These are phyloP conservation scores for Colletotrichum chrysophilum DNA, from an alignment of 2,329 filamentous ascomycete species.

Conservation along the genomic window DNA sequence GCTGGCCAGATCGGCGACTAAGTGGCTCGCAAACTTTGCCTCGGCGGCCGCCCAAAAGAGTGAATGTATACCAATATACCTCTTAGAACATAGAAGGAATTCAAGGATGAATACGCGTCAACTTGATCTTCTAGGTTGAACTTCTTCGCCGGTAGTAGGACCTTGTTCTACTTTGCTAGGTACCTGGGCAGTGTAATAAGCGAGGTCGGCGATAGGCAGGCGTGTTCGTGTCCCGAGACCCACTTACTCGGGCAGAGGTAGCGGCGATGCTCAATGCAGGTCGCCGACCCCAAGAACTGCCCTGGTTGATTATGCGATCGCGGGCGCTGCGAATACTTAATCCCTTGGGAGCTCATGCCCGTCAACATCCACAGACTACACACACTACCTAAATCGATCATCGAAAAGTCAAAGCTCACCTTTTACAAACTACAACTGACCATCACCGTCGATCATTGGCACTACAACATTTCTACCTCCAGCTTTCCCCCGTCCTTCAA, in stretches of 20 bases:
- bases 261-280: constrained; percentile 17
- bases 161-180: not conserved
- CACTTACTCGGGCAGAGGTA: not conserved
- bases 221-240: not conserved
- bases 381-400: not conserved
- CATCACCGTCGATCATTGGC: not conserved
- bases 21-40: not conserved
- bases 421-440: not conserved
- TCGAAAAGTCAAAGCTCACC: not conserved
- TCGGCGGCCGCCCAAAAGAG: not conserved
- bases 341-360: not conserved
- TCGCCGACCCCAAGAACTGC: constrained; percentile 6
- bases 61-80: not conserved
- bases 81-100: not conserved
- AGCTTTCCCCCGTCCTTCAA: constrained; percentile 4
- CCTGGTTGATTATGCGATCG: not conserved
- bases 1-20: not conserved
- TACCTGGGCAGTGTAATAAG: not conserved
- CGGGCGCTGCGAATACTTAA: constrained; percentile 18
- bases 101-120: not conserved
- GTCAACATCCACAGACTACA: not conserved
- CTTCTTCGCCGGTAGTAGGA: not conserved
- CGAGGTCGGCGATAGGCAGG: constrained; percentile 15
- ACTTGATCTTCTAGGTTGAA: not conserved
- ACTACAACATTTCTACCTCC: not conserved